Base-by-base conservation (phyloP, 768 basidiomycete species). In the Terana coerulea region DNA sequence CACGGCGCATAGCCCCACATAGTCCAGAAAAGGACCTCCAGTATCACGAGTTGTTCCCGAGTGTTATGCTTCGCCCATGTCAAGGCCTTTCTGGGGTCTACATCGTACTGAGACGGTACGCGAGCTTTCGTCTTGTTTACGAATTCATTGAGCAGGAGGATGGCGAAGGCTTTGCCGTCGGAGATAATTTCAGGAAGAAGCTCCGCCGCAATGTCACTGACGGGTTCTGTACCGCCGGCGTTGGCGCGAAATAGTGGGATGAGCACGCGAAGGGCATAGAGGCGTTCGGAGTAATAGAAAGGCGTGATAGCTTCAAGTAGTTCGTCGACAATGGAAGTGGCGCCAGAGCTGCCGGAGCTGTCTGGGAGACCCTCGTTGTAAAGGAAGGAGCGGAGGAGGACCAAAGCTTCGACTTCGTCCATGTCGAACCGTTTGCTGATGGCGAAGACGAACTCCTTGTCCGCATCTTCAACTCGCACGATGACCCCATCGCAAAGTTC, bases 21-120 rank as follows among this genome's bases (percentile, higher is more conserved):
- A 4, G 83, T 77, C 81, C 90, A 91, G 67, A 97, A 98, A 39
- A 97, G 73, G 29, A 95, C 80, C 58, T 97, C 91, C 43, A 97
- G 71, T 36, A 93, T 63, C 10, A 84, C 82, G 35, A 92, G 70
- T 64, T 95, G 95, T 61, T 94, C 86, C 60, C 78, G 80, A 28
- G 77, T 62, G 60, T 81, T 86, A 66, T 91, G 85, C 69, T 86
- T 88, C 33, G 79, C 85, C 80, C 84, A 87, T 34, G 69, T 66
- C n/a, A 82, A 76, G 9, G 81, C 83, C 15, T 73, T 72, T 54
- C 74, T 76, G 15, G 83, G 84, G 56, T 88, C 76, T 2, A 68
- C 66, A n/a, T 57, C 65, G 19, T 75, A 66, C 10, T 67, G 63
- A 41, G 70, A 72, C 0, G 84, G 79, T 51, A 84, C 58, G 21